These are phyloP conservation scores for Suhomyces yuchorum DNA, from an alignment of 1,139 yeast species.

Conservation along the genomic window DNA sequence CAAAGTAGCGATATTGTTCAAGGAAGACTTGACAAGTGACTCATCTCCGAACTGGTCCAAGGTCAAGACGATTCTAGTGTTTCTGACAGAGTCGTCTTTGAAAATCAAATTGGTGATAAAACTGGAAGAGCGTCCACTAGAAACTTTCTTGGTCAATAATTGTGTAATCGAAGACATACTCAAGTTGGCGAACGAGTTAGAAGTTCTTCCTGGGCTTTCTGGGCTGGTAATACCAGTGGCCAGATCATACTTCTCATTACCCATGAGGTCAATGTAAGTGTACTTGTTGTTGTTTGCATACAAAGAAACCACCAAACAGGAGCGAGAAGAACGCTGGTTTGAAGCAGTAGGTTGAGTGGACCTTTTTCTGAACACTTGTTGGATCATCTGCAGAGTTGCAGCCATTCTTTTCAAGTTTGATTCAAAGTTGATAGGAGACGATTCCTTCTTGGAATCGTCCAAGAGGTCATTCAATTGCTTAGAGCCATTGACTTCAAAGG, in stretches of 20 bases:
- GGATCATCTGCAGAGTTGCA: constrained; percentile 14
- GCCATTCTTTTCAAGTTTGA: constrained; percentile 18
- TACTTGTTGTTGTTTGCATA: constrained; percentile 23
- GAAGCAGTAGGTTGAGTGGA: constrained; percentile 24
- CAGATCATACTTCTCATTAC: constrained; percentile 30
- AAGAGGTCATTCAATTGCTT: constrained; percentile 31
- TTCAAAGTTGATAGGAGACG: constrained; percentile 17
- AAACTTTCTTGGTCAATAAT: constrained; percentile 20
- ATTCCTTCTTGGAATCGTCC: constrained; percentile 18
- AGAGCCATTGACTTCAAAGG: constrained; percentile 35
- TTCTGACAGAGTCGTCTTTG: constrained; percentile 19
- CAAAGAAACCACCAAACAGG: constrained; percentile 32
- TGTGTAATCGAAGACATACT: constrained; percentile 35
- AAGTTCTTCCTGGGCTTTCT: constrained; percentile 5
- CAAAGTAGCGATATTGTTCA: constrained; percentile 30
- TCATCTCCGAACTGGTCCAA: constrained; percentile 34
- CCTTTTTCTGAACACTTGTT: constrained; percentile 24
- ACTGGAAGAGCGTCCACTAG: constrained; percentile 27
- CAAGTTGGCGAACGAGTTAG: constrained; percentile 32
- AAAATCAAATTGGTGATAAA: constrained; percentile 34
- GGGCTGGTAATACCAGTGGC: constrained; percentile 7
- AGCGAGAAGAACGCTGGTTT: constrained; percentile 28
- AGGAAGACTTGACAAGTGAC: constrained; percentile 29
- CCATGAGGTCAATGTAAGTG: constrained; percentile 37
- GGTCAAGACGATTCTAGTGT: constrained; percentile 30